These are phyloP conservation scores for Ruellia speciosa DNA, from an alignment of 305 asterid genomes.

Conservation along the genomic window DNA sequence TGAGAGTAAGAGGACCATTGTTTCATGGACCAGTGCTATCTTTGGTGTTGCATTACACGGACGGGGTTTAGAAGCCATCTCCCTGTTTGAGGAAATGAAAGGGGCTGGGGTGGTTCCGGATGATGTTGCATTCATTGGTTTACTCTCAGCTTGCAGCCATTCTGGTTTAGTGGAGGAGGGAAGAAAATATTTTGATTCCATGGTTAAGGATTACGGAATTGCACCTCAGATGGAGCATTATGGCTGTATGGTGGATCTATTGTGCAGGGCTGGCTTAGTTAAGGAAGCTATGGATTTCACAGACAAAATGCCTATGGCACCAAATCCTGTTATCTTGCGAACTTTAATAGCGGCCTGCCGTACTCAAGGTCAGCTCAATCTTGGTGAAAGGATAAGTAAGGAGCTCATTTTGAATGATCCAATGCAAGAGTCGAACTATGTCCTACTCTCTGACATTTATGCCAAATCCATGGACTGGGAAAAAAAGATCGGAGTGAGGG, in stretches of 20 bases:
- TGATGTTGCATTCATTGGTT: constrained; percentile 53
- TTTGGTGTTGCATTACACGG: constrained; percentile 68
- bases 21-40: constrained; percentile 72
- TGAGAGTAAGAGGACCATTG: constrained; percentile 36
- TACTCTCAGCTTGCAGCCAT: constrained; percentile 83
- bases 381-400: constrained; percentile 41
- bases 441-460: constrained; percentile 54
- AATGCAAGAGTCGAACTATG: constrained; percentile 51
- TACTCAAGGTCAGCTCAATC: constrained; percentile 42
- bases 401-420: constrained; percentile 51
- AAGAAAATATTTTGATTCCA: constrained; percentile 37
- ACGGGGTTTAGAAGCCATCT: constrained; percentile 52
- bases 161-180: constrained; percentile 66
- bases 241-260: constrained; percentile 80
- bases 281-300: constrained; percentile 55
- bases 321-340: constrained; percentile 64
- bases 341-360: constrained; percentile 46
- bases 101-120: constrained; percentile 41
- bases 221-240: constrained; percentile 68
- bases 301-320: constrained; percentile 49
- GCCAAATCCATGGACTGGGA: constrained; percentile 60
- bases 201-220: constrained; percentile 48
- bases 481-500: constrained; percentile 50
- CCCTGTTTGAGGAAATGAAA: constrained; percentile 66
- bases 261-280: constrained; percentile 59